Percentiles rank a stretch among this genome's conserved stretches.
phyloP scores from a whole-genome alignment of 768 basidiomycete genomes.

The Hortiboletus flavorubellus region DNA sequence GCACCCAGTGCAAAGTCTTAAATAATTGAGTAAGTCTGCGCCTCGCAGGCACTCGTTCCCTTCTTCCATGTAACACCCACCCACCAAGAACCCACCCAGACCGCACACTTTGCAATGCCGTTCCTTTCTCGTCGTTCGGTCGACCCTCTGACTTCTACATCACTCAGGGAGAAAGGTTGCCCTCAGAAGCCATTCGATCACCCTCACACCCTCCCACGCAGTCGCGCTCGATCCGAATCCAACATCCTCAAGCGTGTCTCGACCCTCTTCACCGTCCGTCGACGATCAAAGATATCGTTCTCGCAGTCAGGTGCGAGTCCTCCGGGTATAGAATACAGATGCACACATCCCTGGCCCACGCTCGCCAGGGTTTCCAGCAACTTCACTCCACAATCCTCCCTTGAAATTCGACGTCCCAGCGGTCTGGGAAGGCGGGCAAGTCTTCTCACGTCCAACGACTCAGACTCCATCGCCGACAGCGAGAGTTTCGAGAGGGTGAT shows the following conservation, averaged over 20 bases:
- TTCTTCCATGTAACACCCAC: conserved; percentile 17
- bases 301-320: conserved; percentile 3
- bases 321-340: conserved; percentile 18
- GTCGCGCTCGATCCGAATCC: conserved; percentile 25
- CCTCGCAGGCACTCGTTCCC: background rate
- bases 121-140: conserved; percentile 30
- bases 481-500: conserved; percentile 1
- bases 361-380: conserved; percentile 25
- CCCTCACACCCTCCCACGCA: conserved; percentile 10
- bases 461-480: conserved; percentile 5
- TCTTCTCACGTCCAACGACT: conserved; percentile 15
- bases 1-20: conserved; percentile 12
- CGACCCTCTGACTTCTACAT: conserved; percentile 16
- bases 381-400: conserved; percentile 22
- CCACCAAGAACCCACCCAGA: background rate
- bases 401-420: conserved; percentile 33
- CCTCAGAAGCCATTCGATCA: background rate
- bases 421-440: conserved; percentile 32
- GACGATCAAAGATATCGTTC: conserved; percentile 18
- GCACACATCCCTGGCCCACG: conserved; percentile 5
- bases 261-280: conserved; percentile 23
- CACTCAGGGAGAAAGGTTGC: conserved; percentile 1
- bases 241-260: conserved; percentile 29
- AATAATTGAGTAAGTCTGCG: conserved; percentile 18
- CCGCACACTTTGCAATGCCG: conserved; percentile 15